phyloP scores from a whole-genome alignment of 2,329 filamentous ascomycete species.

The Fusarium xylarioides region DNA sequence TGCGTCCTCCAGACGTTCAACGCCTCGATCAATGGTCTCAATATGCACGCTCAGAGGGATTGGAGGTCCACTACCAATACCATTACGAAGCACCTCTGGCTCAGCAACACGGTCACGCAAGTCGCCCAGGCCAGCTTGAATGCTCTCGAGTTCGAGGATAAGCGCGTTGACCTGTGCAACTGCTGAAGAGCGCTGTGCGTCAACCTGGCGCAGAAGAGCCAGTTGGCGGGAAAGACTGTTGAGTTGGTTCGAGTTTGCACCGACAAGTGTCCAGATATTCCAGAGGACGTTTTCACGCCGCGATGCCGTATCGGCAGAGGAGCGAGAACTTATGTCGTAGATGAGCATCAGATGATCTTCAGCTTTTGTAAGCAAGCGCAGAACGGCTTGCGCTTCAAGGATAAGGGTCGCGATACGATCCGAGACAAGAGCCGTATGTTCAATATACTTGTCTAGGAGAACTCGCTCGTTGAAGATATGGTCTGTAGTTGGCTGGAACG shows the following conservation, averaged over 20 bases:
- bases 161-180: constrained; percentile 74
- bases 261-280: constrained; percentile 77
- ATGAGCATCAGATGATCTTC: constrained; percentile 77
- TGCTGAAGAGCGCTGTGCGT: constrained; percentile 70
- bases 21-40: constrained; percentile 75
- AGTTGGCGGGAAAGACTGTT: constrained; percentile 71
- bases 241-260: constrained; percentile 70
- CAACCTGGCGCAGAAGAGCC: constrained; percentile 70
- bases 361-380: constrained; percentile 71
- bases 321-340: constrained; percentile 72
- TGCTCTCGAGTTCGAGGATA: constrained; percentile 77
- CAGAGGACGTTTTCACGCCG: constrained; percentile 73
- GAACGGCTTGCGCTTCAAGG: constrained; percentile 72
- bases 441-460: constrained; percentile 77
- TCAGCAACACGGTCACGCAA: constrained; percentile 75
- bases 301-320: constrained; percentile 65
- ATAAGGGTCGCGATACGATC: constrained; percentile 76
- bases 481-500: constrained; percentile 68
- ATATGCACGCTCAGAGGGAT: constrained; percentile 79
- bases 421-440: constrained; percentile 75
- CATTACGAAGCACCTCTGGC: constrained; percentile 67
- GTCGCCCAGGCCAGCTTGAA: constrained; percentile 75
- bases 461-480: constrained; percentile 59
- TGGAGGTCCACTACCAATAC: constrained; percentile 37
- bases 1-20: constrained; percentile 75